A percentile compares a stretch with the other conserved stretches of the same genome.
These are phyloP conservation scores for Globisporangium cederbergense DNA, from an alignment of 352 stramenopile genomes.

Conservation along the genomic window DNA sequence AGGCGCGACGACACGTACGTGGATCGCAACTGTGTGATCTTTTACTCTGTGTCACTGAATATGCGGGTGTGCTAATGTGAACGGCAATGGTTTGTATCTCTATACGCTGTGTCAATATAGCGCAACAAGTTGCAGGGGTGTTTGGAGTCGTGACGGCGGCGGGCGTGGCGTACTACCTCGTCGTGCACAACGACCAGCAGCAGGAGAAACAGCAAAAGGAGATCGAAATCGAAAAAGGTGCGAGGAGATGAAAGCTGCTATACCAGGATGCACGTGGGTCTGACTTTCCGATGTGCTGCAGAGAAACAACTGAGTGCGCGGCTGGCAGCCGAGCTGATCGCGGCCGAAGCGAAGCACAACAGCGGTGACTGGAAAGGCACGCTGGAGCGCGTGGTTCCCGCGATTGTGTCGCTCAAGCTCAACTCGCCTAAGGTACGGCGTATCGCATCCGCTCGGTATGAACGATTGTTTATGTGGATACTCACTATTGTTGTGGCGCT, in stretches of 20 bases:
- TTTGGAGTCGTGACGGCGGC: conserved; percentile 27
- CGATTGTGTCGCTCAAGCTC: conserved; percentile 87
- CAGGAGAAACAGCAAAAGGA: conserved; percentile 58
- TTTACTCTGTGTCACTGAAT: background rate
- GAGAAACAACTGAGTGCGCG: conserved; percentile 65
- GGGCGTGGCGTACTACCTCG: conserved; percentile 48
- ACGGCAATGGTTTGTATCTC: background rate
- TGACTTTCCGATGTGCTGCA: conserved; percentile 12
- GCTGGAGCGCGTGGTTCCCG: conserved; percentile 79
- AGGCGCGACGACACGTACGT: conserved; percentile 8
- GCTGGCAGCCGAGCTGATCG: conserved; percentile 59
- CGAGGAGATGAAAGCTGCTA: background rate
- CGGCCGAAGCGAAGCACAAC: conserved; percentile 63
- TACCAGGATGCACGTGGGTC: too few relatives aligned
- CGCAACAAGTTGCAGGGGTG: conserved; percentile 20
- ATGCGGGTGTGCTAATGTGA: background rate
- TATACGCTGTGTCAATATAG: background rate
- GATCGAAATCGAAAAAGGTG: conserved; percentile 59
- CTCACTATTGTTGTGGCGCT: background rate
- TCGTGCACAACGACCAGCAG: conserved; percentile 36
- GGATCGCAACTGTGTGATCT: background rate
- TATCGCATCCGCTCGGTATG: too few relatives aligned
- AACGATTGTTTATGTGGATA: too few relatives aligned
- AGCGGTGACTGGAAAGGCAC: conserved; percentile 80
- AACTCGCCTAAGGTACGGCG: conserved; percentile 76